Percentiles rank a stretch among this genome's conserved stretches.
Conservation (phyloP, 768 basidiomycete genomes). For the Trametes coccinea region DNA sequence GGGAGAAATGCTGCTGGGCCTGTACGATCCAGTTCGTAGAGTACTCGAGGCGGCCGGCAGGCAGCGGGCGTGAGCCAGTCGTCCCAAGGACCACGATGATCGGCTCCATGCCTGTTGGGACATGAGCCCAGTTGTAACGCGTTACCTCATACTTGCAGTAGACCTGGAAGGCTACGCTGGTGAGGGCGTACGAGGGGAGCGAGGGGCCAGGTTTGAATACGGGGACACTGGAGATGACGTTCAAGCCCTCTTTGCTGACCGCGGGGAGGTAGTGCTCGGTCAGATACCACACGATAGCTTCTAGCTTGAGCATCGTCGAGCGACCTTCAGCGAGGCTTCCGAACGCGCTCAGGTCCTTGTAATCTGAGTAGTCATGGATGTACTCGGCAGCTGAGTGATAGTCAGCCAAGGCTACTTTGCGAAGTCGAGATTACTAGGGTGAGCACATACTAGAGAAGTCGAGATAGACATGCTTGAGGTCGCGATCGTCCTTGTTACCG, state of each 20-base stretch:
- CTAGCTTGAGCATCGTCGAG: conserved; percentile 23
- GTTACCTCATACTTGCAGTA: conserved; percentile 25
- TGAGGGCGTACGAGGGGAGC: conserved; percentile 25
- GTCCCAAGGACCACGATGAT: conserved; percentile 31
- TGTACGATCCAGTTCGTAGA: conserved; percentile 27
- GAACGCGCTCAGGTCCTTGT: conserved; percentile 24
- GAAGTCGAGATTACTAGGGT: background rate
- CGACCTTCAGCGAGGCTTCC: conserved; percentile 15
- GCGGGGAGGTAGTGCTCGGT: conserved; percentile 29
- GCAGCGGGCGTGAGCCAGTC: conserved; percentile 23
- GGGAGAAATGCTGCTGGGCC: conserved; percentile 23
- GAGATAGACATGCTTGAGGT: conserved; percentile 26
- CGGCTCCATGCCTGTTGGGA: conserved; percentile 21
- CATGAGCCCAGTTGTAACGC: conserved; percentile 24
- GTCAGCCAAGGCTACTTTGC: background rate
- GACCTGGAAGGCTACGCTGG: conserved; percentile 26
- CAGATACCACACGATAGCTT: conserved; percentile 29
- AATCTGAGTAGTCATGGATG: conserved; percentile 29
- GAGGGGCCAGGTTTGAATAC: conserved; percentile 16
- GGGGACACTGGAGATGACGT: conserved; percentile 32
- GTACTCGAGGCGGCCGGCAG: conserved; percentile 23
- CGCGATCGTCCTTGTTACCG: conserved; percentile 13
- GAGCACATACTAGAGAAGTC: conserved; percentile 27
- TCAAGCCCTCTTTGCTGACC: conserved; percentile 22
- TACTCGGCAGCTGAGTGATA: conserved; percentile 26